phyloP scores from a whole-genome alignment of 2,329 filamentous ascomycete species.

The Diaporthe sp. region DNA sequence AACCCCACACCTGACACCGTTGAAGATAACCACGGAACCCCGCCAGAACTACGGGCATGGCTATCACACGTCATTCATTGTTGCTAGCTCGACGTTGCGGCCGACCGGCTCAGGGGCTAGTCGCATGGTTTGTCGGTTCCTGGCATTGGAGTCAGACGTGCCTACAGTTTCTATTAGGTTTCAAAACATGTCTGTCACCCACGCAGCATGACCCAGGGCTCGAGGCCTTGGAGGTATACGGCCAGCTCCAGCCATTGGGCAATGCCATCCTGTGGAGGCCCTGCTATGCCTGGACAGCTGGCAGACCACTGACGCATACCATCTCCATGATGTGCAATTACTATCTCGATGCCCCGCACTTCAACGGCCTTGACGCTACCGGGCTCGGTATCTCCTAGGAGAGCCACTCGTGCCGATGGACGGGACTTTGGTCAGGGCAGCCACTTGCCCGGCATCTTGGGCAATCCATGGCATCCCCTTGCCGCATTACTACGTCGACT shows the following conservation, averaged over 20 bases:
- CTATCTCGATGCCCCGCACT: slow-evolving; percentile 39
- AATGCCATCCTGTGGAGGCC: slow-evolving; percentile 14
- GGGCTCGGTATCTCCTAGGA: slow-evolving; percentile 29
- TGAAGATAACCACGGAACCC: slow-evolving; percentile 18
- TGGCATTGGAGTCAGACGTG: slow-evolving; percentile 10
- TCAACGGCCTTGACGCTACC: background rate
- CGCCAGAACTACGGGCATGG: slow-evolving; percentile 16
- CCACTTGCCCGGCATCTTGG: slow-evolving; percentile 21
- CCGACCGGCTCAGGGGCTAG: slow-evolving; percentile 15
- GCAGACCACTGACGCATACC: slow-evolving; percentile 12
- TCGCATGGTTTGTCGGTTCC: background rate
- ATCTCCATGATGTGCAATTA: slow-evolving; percentile 34
- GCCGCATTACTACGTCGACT: slow-evolving; percentile 33
- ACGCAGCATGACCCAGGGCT: background rate
- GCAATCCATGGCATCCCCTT: slow-evolving; percentile 11
- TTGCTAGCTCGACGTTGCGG: slow-evolving; percentile 25
- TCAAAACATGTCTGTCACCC: slow-evolving; percentile 23
- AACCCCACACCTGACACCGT: slow-evolving; percentile 18
- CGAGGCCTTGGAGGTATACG: background rate
- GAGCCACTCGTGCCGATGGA: slow-evolving; percentile 17
- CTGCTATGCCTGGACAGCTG: slow-evolving; percentile 30
- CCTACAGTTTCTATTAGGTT: slow-evolving; percentile 26
- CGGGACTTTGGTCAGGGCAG: slow-evolving; percentile 19
- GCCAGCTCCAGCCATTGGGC: slow-evolving; percentile 16
- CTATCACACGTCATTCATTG: slow-evolving; percentile 23